Base-by-base conservation (phyloP, 352 stramenopile genomes). In the Thraustochytrium aureum region DNA sequence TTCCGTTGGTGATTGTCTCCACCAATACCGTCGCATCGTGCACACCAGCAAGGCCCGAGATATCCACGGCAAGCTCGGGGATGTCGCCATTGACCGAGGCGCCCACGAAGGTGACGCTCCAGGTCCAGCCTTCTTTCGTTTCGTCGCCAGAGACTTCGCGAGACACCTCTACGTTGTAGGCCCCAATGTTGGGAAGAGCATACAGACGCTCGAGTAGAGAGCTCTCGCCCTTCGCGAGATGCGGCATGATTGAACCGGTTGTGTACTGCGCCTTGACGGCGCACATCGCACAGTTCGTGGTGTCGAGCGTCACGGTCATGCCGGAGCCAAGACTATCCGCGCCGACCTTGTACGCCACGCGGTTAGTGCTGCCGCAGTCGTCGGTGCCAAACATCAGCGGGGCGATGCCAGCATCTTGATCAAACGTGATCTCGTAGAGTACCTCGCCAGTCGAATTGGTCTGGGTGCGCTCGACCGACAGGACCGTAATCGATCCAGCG, bases 71-170 rank as follows among this genome's bases (percentile, higher is more conserved):
- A 20, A 90, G 84, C 54, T 90, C 52, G n/a, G 86, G 83, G 20
- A 98, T 87, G 83, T 98, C 88, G 1, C 94, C 93, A 22, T 90
- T 47, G 7, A 98, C 87, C 1, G 83, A 82, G 3, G 86, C 82
- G 26, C 94, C 94, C 26, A 14, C 32, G 54, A 79, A 79, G 2
- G 69, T 79, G 22, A 79, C 67, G 54, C 45, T 35, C 69, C 69
- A 79, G 30, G 33, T 74, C 0, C 17, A 10, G n/a, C 50, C 69
- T 30, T 79, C 52, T 33, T 56, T 10, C 47, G 69, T 79, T 2
- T n/a, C 30, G 50, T 52, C 37, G 22, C 10, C 61, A 7, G 22
- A n/a, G 2, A 43, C 33, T n/a, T 41, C 14, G 14, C 42, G 39
- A 12, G 64, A 61, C 10, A 79, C 69, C 54, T 79, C 69, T 6